phyloP scores from a whole-genome alignment of 1,284 basidiomycete genomes.

The Tilletia walkeri region DNA sequence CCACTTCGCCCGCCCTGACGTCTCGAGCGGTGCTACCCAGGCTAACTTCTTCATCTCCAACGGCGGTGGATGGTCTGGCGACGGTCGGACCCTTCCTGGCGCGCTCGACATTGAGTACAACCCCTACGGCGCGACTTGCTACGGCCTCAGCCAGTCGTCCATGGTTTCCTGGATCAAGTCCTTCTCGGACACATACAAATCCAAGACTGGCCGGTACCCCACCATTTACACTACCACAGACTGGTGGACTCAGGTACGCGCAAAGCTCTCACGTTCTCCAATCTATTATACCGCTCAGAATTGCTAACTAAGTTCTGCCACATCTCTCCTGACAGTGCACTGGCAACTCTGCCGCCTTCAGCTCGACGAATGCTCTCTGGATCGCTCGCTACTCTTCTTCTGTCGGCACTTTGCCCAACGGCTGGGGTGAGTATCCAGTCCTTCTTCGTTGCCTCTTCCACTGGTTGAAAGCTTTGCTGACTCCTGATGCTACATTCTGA shows the following conservation, averaged over 20 bases:
- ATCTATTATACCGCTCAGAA: no score
- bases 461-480: no score
- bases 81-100: constrained; percentile 47
- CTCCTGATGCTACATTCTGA: no score
- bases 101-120: constrained; percentile 30
- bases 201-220: constrained; percentile 59
- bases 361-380: constrained; percentile 63
- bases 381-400: constrained; percentile 62
- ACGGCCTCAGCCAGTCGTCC: constrained; percentile 61
- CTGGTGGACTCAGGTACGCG: constrained; percentile 62
- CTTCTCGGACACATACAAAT: constrained; percentile 63
- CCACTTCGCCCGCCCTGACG: constrained; percentile 62
- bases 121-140: constrained; percentile 58
- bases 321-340: constrained; percentile 59
- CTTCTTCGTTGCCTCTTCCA: no score
- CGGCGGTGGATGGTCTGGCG: constrained; percentile 60
- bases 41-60: constrained; percentile 66
- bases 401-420: constrained; percentile 29
- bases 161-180: constrained; percentile 67
- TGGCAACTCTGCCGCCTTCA: constrained; percentile 61
- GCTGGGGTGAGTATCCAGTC: constrained; percentile 23
- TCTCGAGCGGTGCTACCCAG: constrained; percentile 63
- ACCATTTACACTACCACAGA: constrained; percentile 68
- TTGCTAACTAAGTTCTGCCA: no score
- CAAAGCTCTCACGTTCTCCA: no score